Evolutionary conservation across 805 yeast genomes (phyloP), one percentile per base, ranked within the genome.

Genomic region (Teunomyces kruisii): DNA sequence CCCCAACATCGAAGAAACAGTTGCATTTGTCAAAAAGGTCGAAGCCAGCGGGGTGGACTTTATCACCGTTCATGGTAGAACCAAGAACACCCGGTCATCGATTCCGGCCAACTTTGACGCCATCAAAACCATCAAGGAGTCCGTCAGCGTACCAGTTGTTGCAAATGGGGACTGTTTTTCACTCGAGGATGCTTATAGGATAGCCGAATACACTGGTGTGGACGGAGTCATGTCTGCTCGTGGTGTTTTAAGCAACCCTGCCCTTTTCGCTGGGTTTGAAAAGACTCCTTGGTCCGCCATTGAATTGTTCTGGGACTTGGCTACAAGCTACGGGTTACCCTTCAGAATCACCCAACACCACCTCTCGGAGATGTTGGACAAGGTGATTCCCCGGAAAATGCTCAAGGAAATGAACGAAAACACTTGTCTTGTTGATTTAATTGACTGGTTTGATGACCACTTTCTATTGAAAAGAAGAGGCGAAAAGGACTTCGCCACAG

Each of bases 171-270:
- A 94, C 64, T 91, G 96, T 57, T 86, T 86, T 57, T 59, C 77
- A 0, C 65, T 81, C 17, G 68, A 72, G 13, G 96, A 89, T 59
- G 84, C 86, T n/a, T 56, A 69, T 35, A 58, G 62, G 14, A 91
- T 92, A 22, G 79, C 80, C 0, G 67, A 76, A 9, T 61, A 61
- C 42, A 90, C 98, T 0, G 85, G 86, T 1, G 89, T 81, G 32
- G 94, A 88, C 60, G 99, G 98, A 6, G 86, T 94, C 6, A 94
- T 94, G 99, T 85, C 97, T 2, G 99, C 88, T 1, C 70, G 99
- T 49, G 99, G 99, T 0, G 71, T 88, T 2, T 67, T 94, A 41
- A 71, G 79, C 24, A 94, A 94, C 61, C 99, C 99, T 0, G 96
- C 91, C 0, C 57, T 94, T 52, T 94, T 94, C 67, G 79, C 86